Base-by-base conservation (phyloP, 164 flowering plant species). In the Houttuynia cordata region DNA sequence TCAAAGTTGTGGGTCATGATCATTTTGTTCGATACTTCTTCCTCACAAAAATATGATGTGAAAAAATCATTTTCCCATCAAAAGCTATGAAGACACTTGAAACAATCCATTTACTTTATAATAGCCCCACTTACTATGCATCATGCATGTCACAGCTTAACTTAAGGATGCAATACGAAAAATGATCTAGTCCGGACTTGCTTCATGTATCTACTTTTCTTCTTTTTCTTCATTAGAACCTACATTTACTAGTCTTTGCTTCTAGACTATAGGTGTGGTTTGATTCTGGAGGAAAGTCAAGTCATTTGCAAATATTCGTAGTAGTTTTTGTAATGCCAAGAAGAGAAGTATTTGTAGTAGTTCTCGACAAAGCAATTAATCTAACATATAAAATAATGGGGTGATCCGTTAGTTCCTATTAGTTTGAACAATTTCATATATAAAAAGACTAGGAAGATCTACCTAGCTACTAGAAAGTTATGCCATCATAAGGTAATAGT, bases 1-100 rank as follows among this genome's bases (percentile, higher is more conserved):
- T 23, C 45, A 30, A 39, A 55, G 10, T 42, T 24, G 53, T 56
- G 60, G 66, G 53, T 15, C 66, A 45, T 22, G 51, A 39, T n/a
- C n/a, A n/a, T 19, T 19, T 63, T 63, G 14, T 12, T 12, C 12
- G 60, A 63, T 42, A 56, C 60, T 24, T 50, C 53, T 10, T 41
- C 30, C 59, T 4, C 14, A 54, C 57, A 63, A 17, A 24, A 24
- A 42, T 23, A 7, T 10, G 5, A 37, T 15, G 14, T 7, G 20
- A 5, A 53, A 24, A 22, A 56, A 41, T 54, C 37, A 39, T 47
- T 25, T 56, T n/a, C 15, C 15, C 60, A 63, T 56, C 60, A 56
- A 42, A 14, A 55, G 40, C 55, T 42, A 34, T 54, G 12, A 12
- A 45, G 59, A 62, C 59, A 42, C 34, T 14, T 62, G 7, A 62